Percentiles rank a stretch among this genome's conserved stretches.
These are phyloP conservation scores for Phytopythium vexans DNA, from an alignment of 352 stramenopile species.

Conservation along the genomic window DNA sequence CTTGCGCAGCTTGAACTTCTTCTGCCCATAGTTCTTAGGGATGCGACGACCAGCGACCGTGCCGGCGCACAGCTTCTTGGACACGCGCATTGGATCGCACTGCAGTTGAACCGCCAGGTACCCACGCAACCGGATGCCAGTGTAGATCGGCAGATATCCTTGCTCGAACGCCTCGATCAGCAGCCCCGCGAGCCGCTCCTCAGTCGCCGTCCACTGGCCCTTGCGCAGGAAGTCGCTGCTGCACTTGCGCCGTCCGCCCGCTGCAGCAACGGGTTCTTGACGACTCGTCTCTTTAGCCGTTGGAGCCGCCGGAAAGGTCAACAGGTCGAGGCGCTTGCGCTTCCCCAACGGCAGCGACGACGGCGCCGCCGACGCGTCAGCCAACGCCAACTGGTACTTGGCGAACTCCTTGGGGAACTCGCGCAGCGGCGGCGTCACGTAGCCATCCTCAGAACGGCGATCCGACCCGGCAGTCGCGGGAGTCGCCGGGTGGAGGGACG, in stretches of 20 bases:
- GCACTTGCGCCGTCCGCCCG: conserved; percentile 28
- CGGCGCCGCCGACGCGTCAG: conserved; percentile 9
- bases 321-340: conserved; percentile 25
- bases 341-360: conserved; percentile 18
- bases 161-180: conserved; percentile 76
- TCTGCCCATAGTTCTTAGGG: conserved; percentile 77
- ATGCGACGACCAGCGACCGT: conserved; percentile 65
- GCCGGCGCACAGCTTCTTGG: conserved; percentile 76
- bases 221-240: conserved; percentile 71
- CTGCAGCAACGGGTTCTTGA: not conserved
- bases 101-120: conserved; percentile 77
- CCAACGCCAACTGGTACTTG: conserved; percentile 16
- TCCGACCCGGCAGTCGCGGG: not conserved
- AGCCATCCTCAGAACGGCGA: conserved; percentile 9
- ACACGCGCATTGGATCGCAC: conserved; percentile 80
- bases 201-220: conserved; percentile 67
- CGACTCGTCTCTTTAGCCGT: not conserved
- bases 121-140: conserved; percentile 63
- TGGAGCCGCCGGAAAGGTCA: not conserved
- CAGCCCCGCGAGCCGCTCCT: conserved; percentile 51
- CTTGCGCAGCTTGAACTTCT: conserved; percentile 73
- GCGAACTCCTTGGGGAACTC: conserved; percentile 10
- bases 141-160: conserved; percentile 71
- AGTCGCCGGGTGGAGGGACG: not conserved
- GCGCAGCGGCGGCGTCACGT: conserved; percentile 20